These are phyloP conservation scores for Cercospora sp. DNA, from an alignment of 2,329 filamentous ascomycete genomes.

Conservation along the genomic window DNA sequence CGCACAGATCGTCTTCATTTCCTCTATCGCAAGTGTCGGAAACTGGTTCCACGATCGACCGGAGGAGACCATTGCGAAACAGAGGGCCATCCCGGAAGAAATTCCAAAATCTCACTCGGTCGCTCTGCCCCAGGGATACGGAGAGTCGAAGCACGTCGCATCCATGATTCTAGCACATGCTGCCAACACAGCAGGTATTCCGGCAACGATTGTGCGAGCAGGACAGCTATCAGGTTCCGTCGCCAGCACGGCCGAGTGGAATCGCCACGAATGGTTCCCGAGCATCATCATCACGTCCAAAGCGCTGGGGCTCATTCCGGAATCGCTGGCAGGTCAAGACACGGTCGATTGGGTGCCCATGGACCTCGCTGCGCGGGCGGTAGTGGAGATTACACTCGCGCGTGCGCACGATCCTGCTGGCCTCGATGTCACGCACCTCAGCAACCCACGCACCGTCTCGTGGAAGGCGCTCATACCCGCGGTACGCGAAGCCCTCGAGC, in stretches of 20 bases:
- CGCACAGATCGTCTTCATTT: slow-evolving; percentile 42
- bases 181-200: slow-evolving; percentile 30
- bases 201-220: slow-evolving; percentile 29
- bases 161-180: slow-evolving; percentile 37
- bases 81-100: background rate
- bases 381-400: background rate
- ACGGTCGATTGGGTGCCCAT: slow-evolving; percentile 50
- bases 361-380: slow-evolving; percentile 39
- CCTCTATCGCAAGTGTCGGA: slow-evolving; percentile 41
- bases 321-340: slow-evolving; percentile 38
- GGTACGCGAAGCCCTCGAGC: background rate
- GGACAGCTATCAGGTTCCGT: slow-evolving; percentile 34
- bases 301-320: slow-evolving; percentile 42
- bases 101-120: slow-evolving; percentile 24
- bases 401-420: background rate
- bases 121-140: slow-evolving; percentile 41
- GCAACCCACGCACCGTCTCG: background rate
- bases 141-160: slow-evolving; percentile 42
- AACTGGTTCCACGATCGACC: slow-evolving; percentile 26
- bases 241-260: slow-evolving; percentile 40
- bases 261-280: slow-evolving; percentile 46
- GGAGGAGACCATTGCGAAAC: background rate
- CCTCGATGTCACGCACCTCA: background rate
- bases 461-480: background rate
- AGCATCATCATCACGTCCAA: slow-evolving; percentile 45